Conservation (phyloP, 192 early-diverging fungal species). For the Funneliformis geosporum region DNA sequence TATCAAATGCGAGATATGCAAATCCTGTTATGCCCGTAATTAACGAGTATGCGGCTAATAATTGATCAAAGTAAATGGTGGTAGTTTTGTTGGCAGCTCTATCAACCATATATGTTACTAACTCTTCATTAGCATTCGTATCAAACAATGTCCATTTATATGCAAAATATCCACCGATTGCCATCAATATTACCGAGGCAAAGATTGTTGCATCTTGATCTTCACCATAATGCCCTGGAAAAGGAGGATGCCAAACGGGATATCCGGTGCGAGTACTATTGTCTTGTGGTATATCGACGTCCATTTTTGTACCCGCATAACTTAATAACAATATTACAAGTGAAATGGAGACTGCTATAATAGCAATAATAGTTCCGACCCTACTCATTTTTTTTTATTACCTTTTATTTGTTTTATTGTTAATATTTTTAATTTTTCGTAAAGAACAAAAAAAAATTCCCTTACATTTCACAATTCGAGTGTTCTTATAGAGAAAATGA, state of each 20-base stretch:
- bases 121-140: neutral
- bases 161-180: neutral
- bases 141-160: neutral
- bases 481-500: too few species aligned
- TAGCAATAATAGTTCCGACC: neutral
- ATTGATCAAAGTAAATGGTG: neutral
- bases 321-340: neutral
- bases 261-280: neutral
- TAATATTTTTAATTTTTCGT: too few species aligned
- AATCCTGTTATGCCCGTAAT: conserved; percentile 18
- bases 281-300: neutral
- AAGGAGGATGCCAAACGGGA: neutral
- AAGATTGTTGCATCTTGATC: neutral
- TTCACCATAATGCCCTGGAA: neutral
- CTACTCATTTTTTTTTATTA: neutral
- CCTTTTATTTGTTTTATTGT: too few species aligned
- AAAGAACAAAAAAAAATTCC: too few species aligned
- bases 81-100: neutral
- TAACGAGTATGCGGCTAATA: neutral
- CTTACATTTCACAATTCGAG: too few species aligned
- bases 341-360: neutral
- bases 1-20: conserved; percentile 35
- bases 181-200: neutral
- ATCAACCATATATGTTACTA: neutral
- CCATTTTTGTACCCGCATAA: neutral